Percentiles rank a stretch among this genome's conserved stretches.
These are phyloP conservation scores for Boletus sp. DNA, from an alignment of 768 basidiomycete genomes.

Conservation along the genomic window DNA sequence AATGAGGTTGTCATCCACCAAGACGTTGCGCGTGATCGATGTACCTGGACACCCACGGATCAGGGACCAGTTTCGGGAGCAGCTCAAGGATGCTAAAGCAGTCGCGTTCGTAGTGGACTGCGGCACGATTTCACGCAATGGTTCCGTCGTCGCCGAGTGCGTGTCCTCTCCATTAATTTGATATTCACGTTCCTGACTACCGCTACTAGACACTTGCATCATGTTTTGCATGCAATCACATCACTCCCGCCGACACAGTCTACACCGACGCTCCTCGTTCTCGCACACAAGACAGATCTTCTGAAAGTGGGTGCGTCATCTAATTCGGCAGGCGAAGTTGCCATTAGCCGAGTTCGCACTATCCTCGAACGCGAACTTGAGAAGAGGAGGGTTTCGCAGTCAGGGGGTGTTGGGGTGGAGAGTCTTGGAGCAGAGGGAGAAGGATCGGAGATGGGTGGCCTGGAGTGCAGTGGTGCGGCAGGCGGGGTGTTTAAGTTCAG, in stretches of 20 bases:
- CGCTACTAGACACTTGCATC: constrained; percentile 63
- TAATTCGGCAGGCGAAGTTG: constrained; percentile 43
- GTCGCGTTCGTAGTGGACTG: constrained; percentile 81
- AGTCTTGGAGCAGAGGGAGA: constrained; percentile 71
- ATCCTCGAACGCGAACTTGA: constrained; percentile 85
- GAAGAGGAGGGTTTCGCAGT: constrained; percentile 65
- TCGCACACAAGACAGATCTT: constrained; percentile 78
- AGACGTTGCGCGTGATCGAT: constrained; percentile 59
- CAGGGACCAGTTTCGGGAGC: constrained; percentile 67
- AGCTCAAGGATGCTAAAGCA: constrained; percentile 59
- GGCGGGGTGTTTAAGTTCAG: constrained; percentile 66
- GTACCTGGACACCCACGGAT: constrained; percentile 86
- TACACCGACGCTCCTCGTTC: constrained; percentile 59
- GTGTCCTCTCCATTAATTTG: constrained; percentile 29
- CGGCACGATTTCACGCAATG: constrained; percentile 74
- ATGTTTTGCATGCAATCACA: constrained; percentile 64
- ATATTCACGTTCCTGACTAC: neutral
- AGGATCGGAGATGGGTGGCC: constrained; percentile 63
- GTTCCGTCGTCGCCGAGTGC: constrained; percentile 75
- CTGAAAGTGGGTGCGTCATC: constrained; percentile 46
- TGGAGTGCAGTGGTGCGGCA: constrained; percentile 61
- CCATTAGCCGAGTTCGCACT: constrained; percentile 66
- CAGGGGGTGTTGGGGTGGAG: constrained; percentile 67
- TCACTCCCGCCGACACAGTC: constrained; percentile 70
- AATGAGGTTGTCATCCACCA: constrained; percentile 42